Evolutionary conservation across 1,284 basidiomycete species (phyloP).

Genomic region (Tilletia indica): DNA sequence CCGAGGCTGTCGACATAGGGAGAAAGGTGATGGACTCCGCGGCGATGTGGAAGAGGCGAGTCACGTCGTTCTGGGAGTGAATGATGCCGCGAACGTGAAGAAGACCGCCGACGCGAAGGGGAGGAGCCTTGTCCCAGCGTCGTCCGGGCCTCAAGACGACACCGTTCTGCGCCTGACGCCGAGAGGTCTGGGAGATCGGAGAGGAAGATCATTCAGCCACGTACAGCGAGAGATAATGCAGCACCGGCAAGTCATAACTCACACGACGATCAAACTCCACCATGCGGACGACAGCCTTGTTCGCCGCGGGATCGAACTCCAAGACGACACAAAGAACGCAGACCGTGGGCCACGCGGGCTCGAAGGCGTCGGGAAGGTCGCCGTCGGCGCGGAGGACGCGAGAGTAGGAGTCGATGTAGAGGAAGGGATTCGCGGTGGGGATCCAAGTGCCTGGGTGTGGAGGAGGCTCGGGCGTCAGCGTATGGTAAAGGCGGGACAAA

Average conservation of each 20-base stretch:
- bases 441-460: not conserved
- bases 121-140: not conserved
- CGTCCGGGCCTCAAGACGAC: not conserved
- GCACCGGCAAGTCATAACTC: not conserved
- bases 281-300: not conserved
- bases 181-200: not conserved
- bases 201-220: too few species aligned
- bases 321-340: not conserved
- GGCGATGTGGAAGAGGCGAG: not conserved
- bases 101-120: not conserved
- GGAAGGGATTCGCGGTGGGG: not conserved
- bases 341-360: not conserved
- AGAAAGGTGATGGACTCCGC: not conserved
- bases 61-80: not conserved
- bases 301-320: not conserved
- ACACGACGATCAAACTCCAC: not conserved
- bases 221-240: too few species aligned
- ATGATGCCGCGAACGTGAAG: not conserved
- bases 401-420: not conserved
- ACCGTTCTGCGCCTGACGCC: not conserved
- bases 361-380: constrained; percentile 6
- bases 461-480: not conserved
- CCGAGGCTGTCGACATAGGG: not conserved
- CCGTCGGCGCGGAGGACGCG: not conserved
- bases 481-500: not conserved